Evolutionary conservation across 2,329 filamentous ascomycete species (phyloP).

Genomic region (Tolypocladium capitatum): DNA sequence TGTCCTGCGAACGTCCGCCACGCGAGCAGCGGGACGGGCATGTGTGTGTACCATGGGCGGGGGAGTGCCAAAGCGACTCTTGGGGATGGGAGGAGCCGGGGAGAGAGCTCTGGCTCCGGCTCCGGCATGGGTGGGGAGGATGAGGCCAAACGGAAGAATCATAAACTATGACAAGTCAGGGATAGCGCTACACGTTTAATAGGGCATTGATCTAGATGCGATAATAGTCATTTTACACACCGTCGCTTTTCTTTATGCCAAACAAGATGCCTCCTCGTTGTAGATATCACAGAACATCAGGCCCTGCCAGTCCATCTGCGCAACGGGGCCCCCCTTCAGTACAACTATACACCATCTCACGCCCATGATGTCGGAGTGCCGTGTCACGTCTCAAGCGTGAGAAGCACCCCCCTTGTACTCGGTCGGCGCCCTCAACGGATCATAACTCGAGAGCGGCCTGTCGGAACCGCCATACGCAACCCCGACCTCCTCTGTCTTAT

Average conservation of each 20-base stretch:
- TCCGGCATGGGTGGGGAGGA: neutral
- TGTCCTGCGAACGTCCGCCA: constrained; percentile 35
- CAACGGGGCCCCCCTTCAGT: no score
- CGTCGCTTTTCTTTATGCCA: neutral
- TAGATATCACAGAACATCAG: neutral
- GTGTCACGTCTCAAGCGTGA: neutral
- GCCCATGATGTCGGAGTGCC: neutral
- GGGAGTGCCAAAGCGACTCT: constrained; percentile 9
- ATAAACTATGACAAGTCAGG: neutral
- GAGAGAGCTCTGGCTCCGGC: neutral
- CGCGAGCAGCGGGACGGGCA: constrained; percentile 27
- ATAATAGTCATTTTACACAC: neutral
- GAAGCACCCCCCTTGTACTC: constrained; percentile 1
- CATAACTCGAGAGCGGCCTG: neutral
- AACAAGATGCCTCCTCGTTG: neutral
- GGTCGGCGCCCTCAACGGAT: constrained; percentile 1
- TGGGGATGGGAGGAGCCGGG: constrained; percentile 14
- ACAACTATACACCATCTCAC: no score
- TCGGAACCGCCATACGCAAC: neutral
- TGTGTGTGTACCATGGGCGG: constrained; percentile 38
- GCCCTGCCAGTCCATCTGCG: neutral
- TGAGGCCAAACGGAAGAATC: neutral
- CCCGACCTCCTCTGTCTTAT: neutral
- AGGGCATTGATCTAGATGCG: neutral
- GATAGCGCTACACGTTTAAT: neutral